Evolutionary conservation across 108 stramenopile genomes (phyloP), one percentile per base, ranked within the genome.

Genomic region (Skeletonema potamos): DNA sequence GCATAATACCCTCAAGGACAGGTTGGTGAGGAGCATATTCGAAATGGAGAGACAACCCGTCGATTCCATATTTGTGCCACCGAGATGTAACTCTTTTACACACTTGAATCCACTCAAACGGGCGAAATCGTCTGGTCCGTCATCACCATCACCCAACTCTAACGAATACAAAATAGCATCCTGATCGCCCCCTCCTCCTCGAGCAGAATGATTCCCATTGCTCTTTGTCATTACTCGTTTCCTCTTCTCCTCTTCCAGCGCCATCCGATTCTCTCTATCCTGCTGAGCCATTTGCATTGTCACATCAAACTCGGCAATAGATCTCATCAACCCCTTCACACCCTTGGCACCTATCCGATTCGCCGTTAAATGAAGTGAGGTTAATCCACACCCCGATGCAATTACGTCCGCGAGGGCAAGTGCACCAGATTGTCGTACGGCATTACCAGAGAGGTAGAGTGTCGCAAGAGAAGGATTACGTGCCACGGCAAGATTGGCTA

Each of bases 401-500:
- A 92, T 82, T 24, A 87, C 89, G 9, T 85, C 79, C 15, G 89
- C 85, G 10, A 91, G 33, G 10, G 92, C 79, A 30, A 87, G 62
- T 1, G 87, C 87, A 17, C 92, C 92, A 32, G 70, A 64, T 62
- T 84, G 70, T 56, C 67, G 51, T 9, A 93, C 83, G 17, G 76
- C 71, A 65, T 93, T 93, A 6, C 92, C 92, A 20, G 84, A 73
- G 41, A 93, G 74, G 66, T 82, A 88, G 4, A 93, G 72, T 17
- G 88, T 87, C 2, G 82, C 80, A 12, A 93, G 63, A 0, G 72
- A 69, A n/a, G 81, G 72, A 65, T 90, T 90, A 20, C 82, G 81
- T 34, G 89, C 81, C 10, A 91, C 76, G 29, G 76, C 76, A 28
- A 85, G 66, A 32, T 79, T 37, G 13, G 88, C 84, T 6, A 93